These are phyloP conservation scores for Avena sativa DNA, from an alignment of 176 grass and related monocot genomes.

Conservation along the genomic window DNA sequence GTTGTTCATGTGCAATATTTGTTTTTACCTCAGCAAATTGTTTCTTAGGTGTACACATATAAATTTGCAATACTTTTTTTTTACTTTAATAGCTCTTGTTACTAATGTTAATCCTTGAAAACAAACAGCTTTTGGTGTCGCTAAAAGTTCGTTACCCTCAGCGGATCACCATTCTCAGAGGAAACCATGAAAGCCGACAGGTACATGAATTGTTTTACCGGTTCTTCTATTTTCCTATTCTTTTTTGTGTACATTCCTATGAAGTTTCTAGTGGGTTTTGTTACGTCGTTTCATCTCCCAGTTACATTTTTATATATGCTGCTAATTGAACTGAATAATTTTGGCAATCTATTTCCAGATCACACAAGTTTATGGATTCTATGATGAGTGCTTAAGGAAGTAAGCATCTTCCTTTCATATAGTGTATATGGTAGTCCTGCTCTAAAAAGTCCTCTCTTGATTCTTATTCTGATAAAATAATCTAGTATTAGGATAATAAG, in stretches of 20 bases:
- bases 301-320: conserved; percentile 28
- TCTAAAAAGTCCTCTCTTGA: neutral
- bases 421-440: conserved; percentile 2
- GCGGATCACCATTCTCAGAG: conserved; percentile 98
- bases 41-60: neutral
- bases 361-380: conserved; percentile 99
- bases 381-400: conserved; percentile 98
- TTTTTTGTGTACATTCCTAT: neutral
- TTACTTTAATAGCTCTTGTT: neutral
- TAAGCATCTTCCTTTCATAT: conserved; percentile 52
- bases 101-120: conserved; percentile 41
- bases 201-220: conserved; percentile 45
- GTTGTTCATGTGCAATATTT: neutral
- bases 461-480: neutral
- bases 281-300: conserved; percentile 15
- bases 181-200: conserved; percentile 98
- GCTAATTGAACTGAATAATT: conserved; percentile 35
- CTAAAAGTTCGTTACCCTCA: conserved; percentile 97
- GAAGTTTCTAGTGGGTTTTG: neutral
- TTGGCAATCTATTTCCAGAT: conserved; percentile 61
- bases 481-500: conserved; percentile 1
- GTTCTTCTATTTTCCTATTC: neutral
- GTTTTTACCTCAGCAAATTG: neutral
- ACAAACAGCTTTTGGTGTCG: conserved; percentile 86
- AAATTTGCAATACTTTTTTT: neutral